Evolutionary conservation across 805 yeast genomes (phyloP), one percentile per base, ranked within the genome.

Genomic region (Wickerhamomyces mucosus): DNA sequence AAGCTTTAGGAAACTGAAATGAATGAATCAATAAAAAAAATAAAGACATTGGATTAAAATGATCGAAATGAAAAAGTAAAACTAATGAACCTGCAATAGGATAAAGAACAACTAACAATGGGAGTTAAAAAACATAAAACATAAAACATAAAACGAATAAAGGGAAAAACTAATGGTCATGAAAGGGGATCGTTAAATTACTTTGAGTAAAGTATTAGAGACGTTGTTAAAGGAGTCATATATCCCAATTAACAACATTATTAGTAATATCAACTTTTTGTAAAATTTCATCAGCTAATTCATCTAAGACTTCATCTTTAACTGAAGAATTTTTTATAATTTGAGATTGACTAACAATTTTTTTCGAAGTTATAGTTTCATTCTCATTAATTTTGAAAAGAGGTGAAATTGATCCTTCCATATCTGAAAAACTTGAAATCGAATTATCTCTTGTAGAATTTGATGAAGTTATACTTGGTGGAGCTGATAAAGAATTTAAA

Each of bases 211-310:
- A 19, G 23, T 6, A 28, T 15, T 15, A 12, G 26, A 18, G 15
- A 14, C 13, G 9, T 10, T 4, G 6, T 21, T 9, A 12, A 10
- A 17, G 21, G 10, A 19, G 11, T 37, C 38, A 47, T 21, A 47
- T 44, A 15, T 38, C 31, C 52, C 52, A 47, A 5, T 47, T 48
- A 27, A 42, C 33, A 7, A 27, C 18, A 9, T 30, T 26, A 2
- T 31, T 31, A 13, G 40, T 39, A 15, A 34, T 29, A 11, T 31
- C 27, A 11, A 39, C 46, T 25, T 43, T 36, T 4, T 37, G 31
- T 24, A 49, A 16, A 10, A 49, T 49, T n/a, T 29, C 38, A 18
- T 46, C 48, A 3, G 54, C 54, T 21, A 49, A 43, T 12, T 43
- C 41, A 32, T 49, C 54, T 23, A 40, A 41, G 14, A 37, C 22